Conservation (phyloP, 75 land plant species). For the Sequoiadendron giganteum region DNA sequence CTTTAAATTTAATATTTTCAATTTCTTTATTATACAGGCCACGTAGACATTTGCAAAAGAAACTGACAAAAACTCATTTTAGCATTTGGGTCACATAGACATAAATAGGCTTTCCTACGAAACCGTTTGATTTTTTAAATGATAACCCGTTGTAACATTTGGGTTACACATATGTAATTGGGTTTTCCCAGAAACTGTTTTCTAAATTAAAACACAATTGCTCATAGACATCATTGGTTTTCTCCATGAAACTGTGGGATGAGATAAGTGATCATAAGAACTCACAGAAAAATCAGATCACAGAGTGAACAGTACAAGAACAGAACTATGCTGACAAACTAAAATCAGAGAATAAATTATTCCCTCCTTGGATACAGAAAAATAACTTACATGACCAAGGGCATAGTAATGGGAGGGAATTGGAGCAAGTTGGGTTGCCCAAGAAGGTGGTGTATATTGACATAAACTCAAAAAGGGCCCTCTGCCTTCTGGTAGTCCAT, state of each 20-base stretch:
- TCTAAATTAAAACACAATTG: too few species aligned
- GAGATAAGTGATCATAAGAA: background rate
- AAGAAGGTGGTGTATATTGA: slow-evolving; percentile 73
- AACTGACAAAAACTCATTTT: too few species aligned
- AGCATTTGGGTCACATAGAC: too few species aligned
- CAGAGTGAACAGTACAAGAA: background rate
- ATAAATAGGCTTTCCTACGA: too few species aligned
- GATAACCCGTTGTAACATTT: background rate
- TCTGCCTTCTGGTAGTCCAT: background rate
- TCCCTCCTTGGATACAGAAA: background rate
- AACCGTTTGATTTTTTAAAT: background rate
- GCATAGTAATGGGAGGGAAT: slow-evolving; percentile 64
- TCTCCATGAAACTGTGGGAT: background rate
- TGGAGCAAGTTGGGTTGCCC: slow-evolving; percentile 77
- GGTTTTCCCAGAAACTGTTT: background rate
- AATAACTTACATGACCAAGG: slow-evolving; percentile 60
- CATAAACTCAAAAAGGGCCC: slow-evolving; percentile 39
- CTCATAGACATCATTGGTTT: background rate
- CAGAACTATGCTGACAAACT: background rate
- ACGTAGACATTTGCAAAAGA: too few species aligned
- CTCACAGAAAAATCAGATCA: background rate
- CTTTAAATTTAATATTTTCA: too few species aligned
- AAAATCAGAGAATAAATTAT: background rate
- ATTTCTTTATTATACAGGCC: too few species aligned
- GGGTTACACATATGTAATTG: background rate